Evolutionary conservation across 768 basidiomycete species (phyloP).

Genomic region (Boletus fagicola): DNA sequence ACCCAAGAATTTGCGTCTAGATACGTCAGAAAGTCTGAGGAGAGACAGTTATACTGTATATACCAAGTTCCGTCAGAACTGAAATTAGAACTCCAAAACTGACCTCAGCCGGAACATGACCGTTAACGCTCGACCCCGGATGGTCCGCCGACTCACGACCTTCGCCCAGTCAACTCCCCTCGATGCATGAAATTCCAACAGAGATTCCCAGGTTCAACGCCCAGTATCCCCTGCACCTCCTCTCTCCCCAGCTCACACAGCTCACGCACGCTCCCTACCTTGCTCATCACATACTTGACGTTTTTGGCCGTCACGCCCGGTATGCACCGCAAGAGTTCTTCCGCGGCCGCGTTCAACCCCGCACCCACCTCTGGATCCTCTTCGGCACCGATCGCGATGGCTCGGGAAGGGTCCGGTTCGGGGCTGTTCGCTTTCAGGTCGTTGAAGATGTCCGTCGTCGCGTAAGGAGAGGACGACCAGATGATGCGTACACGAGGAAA

Average conservation of each 20-base stretch:
- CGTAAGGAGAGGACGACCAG: slow-evolving; percentile 96
- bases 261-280: slow-evolving; percentile 73
- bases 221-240: slow-evolving; percentile 71
- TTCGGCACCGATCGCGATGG: slow-evolving; percentile 79
- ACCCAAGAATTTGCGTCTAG: background rate
- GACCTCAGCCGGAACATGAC: background rate
- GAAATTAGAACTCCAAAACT: background rate
- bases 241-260: slow-evolving; percentile 62
- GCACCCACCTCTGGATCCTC: slow-evolving; percentile 65
- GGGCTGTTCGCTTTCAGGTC: slow-evolving; percentile 80
- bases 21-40: background rate
- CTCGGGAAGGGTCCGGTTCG: slow-evolving; percentile 78
- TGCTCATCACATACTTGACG: slow-evolving; percentile 78
- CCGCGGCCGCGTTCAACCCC: slow-evolving; percentile 71
- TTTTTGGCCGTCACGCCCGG: slow-evolving; percentile 88
- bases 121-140: background rate
- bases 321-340: slow-evolving; percentile 77
- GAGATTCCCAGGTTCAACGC: slow-evolving; percentile 74
- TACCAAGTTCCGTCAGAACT: background rate
- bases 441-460: slow-evolving; percentile 86
- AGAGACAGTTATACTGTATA: background rate
- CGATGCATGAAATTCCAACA: slow-evolving; percentile 83
- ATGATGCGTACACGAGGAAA: slow-evolving; percentile 93
- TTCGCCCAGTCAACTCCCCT: slow-evolving; percentile 44
- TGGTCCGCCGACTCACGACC: background rate